Evolutionary conservation across 2,329 filamentous ascomycete species (phyloP).

Genomic region (Alternaria metachromatica): DNA sequence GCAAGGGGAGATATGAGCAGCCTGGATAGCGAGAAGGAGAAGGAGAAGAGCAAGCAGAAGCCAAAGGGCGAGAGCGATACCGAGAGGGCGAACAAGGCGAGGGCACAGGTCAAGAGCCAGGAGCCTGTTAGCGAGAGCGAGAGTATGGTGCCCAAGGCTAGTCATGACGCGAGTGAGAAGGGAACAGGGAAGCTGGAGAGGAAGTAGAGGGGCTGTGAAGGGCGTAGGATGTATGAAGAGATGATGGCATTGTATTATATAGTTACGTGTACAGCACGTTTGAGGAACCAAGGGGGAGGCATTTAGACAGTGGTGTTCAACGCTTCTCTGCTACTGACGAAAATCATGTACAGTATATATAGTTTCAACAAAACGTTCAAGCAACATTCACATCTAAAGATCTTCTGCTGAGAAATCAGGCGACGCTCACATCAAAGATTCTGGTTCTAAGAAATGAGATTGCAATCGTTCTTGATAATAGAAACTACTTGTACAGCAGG

Average conservation of each 20-base stretch:
- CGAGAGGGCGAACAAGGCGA: slow-evolving; percentile 2
- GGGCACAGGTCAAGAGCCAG: slow-evolving; percentile 5
- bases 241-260: slow-evolving; percentile 10
- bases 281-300: not conserved
- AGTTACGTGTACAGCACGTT: slow-evolving; percentile 3
- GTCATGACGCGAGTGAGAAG: slow-evolving; percentile 52
- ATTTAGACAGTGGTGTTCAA: not conserved
- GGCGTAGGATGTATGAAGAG: not conserved
- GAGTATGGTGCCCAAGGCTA: slow-evolving; percentile 57
- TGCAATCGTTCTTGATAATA: not conserved
- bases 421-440: not conserved
- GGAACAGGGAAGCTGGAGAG: slow-evolving; percentile 2
- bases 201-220: not conserved
- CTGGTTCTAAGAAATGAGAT: not conserved
- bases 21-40: slow-evolving; percentile 10
- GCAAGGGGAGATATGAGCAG: slow-evolving; percentile 14
- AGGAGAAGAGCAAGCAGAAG: slow-evolving; percentile 14
- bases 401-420: too few species aligned
- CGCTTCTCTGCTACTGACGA: not conserved
- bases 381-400: not conserved
- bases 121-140: slow-evolving; percentile 50
- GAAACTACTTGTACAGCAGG: slow-evolving; percentile 1
- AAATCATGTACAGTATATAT: not conserved
- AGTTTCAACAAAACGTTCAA: not conserved
- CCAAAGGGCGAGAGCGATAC: not conserved